Evolutionary conservation across 1,139 yeast species (phyloP).

Genomic region (Hemisphaericaspora xylofermentans): DNA sequence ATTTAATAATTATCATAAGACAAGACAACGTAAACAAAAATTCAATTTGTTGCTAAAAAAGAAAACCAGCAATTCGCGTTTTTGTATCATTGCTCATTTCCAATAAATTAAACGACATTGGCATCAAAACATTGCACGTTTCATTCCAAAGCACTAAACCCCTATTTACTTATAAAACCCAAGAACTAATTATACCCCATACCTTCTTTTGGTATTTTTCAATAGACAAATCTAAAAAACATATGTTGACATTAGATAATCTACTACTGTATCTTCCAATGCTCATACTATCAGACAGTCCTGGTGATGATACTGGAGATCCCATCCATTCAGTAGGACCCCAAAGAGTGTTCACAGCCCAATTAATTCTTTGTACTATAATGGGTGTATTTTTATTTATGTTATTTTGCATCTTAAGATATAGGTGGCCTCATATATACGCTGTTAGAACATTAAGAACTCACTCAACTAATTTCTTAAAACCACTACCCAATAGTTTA

Average conservation of each 20-base stretch:
- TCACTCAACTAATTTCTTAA: slow-evolving; percentile 22
- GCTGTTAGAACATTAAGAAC: slow-evolving; percentile 47
- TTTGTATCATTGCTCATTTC: not conserved
- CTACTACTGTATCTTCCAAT: not conserved
- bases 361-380: slow-evolving; percentile 37
- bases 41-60: too few species aligned
- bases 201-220: too few species aligned
- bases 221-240: too few species aligned
- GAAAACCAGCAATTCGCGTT: not conserved
- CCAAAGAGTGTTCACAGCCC: slow-evolving; percentile 47
- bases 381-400: slow-evolving; percentile 37
- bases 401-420: slow-evolving; percentile 42
- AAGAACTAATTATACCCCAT: not conserved
- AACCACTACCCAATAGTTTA: slow-evolving; percentile 36
- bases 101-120: too few species aligned
- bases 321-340: slow-evolving; percentile 28
- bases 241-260: not conserved
- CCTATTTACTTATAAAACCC: not conserved
- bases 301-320: slow-evolving; percentile 6
- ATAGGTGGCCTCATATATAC: slow-evolving; percentile 51
- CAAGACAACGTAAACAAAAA: too few species aligned
- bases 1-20: too few species aligned
- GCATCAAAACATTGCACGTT: too few species aligned
- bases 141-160: too few species aligned
- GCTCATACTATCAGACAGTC: not conserved